phyloP scores from a whole-genome alignment of 371 early-diverging fungal species.

The Mortierella sp. region DNA sequence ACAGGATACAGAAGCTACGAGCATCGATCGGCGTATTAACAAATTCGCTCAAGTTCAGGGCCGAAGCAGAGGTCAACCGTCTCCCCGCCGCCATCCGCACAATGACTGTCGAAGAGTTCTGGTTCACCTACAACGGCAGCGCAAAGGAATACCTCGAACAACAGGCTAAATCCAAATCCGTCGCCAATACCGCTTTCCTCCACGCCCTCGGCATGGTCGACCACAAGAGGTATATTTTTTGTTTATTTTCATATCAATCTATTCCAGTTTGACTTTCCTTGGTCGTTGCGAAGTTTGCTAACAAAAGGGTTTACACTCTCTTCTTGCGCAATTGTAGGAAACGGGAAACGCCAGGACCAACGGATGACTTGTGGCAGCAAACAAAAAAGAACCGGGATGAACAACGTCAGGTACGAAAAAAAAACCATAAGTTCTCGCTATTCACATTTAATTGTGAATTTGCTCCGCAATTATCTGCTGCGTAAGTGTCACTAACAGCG shows the following conservation, averaged over 20 bases:
- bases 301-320: not conserved
- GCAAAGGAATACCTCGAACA: constrained; percentile 46
- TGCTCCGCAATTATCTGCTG: constrained; percentile 13
- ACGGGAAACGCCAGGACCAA: constrained; percentile 10
- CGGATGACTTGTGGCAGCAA: constrained; percentile 24
- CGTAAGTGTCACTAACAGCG: not conserved
- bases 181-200: constrained; percentile 35
- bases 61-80: constrained; percentile 45
- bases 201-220: constrained; percentile 34
- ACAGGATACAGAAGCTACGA: constrained; percentile 42
- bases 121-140: constrained; percentile 47
- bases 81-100: constrained; percentile 38
- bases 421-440: not conserved
- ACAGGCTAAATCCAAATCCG: constrained; percentile 26
- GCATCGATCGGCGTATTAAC: constrained; percentile 39
- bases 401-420: not conserved
- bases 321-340: not conserved
- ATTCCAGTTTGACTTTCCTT: not conserved
- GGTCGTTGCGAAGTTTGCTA: not conserved
- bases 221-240: constrained; percentile 14
- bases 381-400: constrained; percentile 21
- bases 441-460: not conserved
- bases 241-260: not conserved
- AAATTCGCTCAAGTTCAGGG: constrained; percentile 44
- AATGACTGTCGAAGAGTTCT: constrained; percentile 54